These are phyloP conservation scores for Boletus pseudo-olivaceus DNA, from an alignment of 768 basidiomycete species.

Conservation along the genomic window DNA sequence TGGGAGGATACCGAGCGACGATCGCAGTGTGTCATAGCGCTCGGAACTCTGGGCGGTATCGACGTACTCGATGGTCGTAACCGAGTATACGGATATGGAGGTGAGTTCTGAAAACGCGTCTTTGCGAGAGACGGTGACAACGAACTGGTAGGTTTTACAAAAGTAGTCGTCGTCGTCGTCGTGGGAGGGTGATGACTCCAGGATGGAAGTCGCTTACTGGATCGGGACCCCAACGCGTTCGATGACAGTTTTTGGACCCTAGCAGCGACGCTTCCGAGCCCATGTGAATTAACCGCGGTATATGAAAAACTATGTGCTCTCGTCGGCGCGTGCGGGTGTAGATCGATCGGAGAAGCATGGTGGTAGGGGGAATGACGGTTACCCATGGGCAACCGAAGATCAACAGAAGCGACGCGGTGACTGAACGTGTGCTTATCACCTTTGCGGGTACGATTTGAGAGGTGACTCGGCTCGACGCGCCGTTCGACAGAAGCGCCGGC, in stretches of 20 bases:
- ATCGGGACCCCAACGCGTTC: conserved; percentile 7
- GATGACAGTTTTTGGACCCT: conserved; percentile 4
- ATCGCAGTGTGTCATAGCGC: neutral
- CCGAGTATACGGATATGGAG: neutral
- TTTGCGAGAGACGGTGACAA: neutral
- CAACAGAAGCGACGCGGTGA: conserved; percentile 18
- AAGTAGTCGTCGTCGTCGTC: conserved; percentile 4
- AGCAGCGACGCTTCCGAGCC: conserved; percentile 3
- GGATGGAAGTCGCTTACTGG: conserved; percentile 15
- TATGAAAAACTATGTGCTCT: conserved; percentile 13
- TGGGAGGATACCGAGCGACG: conserved; percentile 2
- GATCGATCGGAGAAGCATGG: conserved; percentile 24
- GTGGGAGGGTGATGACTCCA: conserved; percentile 8
- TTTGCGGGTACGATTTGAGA: conserved; percentile 10
- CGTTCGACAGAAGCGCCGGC: conserved; percentile 5
- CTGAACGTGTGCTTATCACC: conserved; percentile 9
- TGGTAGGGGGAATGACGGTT: no score
- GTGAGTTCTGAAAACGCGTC: neutral
- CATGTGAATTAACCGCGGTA: neutral
- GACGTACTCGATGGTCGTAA: conserved; percentile 1
- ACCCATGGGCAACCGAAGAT: conserved; percentile 17
- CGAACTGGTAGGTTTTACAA: neutral
- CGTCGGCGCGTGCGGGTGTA: conserved; percentile 7
- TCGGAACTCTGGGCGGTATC: neutral
- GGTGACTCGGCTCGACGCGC: neutral